Percentiles rank a stretch among this genome's conserved stretches.
Evolutionary conservation across 106 monocot genomes (phyloP).

Genomic region (Apostasia shenzhenica): DNA sequence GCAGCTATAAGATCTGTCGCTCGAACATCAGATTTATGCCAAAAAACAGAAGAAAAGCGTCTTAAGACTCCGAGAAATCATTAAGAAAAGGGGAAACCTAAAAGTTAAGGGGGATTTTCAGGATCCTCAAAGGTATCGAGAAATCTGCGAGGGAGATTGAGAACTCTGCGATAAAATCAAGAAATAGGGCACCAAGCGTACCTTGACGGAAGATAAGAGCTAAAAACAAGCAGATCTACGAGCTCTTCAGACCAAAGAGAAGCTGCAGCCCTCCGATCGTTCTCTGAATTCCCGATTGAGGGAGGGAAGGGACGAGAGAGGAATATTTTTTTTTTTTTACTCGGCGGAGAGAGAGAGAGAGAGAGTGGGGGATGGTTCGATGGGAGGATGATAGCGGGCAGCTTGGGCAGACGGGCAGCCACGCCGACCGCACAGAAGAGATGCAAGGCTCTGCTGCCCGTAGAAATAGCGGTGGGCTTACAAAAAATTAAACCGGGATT

Average conservation of each 20-base stretch:
- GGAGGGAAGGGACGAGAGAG: not conserved
- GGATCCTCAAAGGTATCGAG: too few species aligned
- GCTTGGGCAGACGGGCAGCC: slow-evolving; percentile 3
- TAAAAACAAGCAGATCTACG: not conserved
- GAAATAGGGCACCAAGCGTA: too few species aligned
- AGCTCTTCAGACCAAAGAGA: not conserved
- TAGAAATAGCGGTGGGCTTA: not conserved
- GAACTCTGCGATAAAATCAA: too few species aligned
- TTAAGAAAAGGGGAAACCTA: too few species aligned
- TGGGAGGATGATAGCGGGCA: not conserved
- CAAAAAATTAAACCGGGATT: not conserved
- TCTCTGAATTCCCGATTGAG: not conserved
- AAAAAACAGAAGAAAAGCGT: too few species aligned
- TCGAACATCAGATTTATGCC: too few species aligned
- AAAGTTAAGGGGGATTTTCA: too few species aligned
- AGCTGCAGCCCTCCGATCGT: not conserved
- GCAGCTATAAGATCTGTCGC: too few species aligned
- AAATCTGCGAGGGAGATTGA: too few species aligned
- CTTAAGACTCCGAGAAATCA: too few species aligned
- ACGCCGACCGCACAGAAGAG: not conserved
- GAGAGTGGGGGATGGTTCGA: not conserved
- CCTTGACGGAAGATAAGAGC: not conserved
- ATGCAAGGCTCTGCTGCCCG: slow-evolving; percentile 4
- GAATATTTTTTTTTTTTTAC: slow-evolving; percentile 4
- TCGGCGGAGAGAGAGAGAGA: slow-evolving; percentile 2